Conservation (phyloP, 257 asterid species). For the Phtheirospermum japonicum region DNA sequence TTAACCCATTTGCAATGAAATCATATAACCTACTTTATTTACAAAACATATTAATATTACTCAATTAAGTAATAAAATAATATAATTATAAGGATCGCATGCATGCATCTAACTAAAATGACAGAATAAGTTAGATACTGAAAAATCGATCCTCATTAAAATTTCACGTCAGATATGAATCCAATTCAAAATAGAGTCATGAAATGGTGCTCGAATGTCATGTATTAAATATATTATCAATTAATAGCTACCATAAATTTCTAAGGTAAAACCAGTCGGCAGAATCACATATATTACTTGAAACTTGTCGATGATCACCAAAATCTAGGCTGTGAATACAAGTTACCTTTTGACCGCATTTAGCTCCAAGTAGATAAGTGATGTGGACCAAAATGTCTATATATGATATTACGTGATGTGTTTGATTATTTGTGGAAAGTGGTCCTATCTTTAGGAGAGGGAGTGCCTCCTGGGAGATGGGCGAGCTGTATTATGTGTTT, state of each 20-base stretch:
- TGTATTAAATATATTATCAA: not conserved
- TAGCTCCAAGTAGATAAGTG: slow-evolving; percentile 8
- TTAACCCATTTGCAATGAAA: too few species aligned
- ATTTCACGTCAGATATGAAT: not conserved
- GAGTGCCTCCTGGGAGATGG: too few species aligned
- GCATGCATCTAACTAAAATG: not conserved
- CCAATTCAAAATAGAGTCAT: not conserved
- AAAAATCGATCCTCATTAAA: not conserved
- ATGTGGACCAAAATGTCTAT: too few species aligned
- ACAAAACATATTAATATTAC: not conserved
- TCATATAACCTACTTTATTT: too few species aligned
- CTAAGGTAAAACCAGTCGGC: not conserved
- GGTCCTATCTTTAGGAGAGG: too few species aligned
- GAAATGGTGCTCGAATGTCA: not conserved
- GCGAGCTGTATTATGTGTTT: too few species aligned
- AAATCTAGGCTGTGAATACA: not conserved
- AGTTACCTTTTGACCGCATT: not conserved
- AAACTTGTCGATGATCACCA: not conserved
- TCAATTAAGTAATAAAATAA: not conserved
- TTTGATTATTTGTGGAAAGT: too few species aligned
- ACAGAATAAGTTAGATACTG: not conserved
- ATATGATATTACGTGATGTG: too few species aligned
- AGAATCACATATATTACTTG: too few species aligned
- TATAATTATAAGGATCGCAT: not conserved
- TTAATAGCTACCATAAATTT: not conserved